Evolutionary conservation across 2,329 filamentous ascomycete species (phyloP), one percentile per base, ranked within the genome.

Genomic region (Epichloe amarillans): DNA sequence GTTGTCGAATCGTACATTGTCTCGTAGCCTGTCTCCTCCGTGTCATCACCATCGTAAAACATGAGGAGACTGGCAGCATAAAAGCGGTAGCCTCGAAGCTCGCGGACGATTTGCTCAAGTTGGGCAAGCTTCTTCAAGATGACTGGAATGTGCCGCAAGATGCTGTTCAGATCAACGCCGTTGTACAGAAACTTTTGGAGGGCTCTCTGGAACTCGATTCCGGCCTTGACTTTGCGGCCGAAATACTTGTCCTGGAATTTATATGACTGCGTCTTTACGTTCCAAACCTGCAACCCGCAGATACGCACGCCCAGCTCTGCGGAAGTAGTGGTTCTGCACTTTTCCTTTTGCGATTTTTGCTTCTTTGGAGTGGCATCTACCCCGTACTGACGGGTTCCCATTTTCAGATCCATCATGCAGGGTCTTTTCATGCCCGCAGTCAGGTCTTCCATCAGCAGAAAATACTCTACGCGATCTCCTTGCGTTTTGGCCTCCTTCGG

Each of bases 241-340:
- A 88, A 95, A 66, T 98, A 98, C 68, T 98, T 98, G 75, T 98
- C 93, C 64, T 95, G 86, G 63, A 97, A 98, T n/a, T 90, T 75
- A 62, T 95, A 96, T 45, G 80, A 82, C 61, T 94, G 82, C 37
- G 82, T 84, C 56, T 83, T 82, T 21, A 82, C 83, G 62, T 97
- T 91, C 88, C 91, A 98, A 1, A 95, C 88, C 65, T 98, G 93
- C 70, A 98, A 83, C 4, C 93, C 93, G 63, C 93, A 98, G 4
- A 98, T 83, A 19, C 93, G 82, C 3, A 98, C 93, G 4, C 93
- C 93, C 0, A 98, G 78, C 64, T 94, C 83, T 53, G 84, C 82
- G 7, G 93, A 97, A 0, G 93, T 98, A 0, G 93, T 98, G 55
- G 80, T 84, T 56, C 87, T 84, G 66, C 93, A 97, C 67, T 98